phyloP scores from a whole-genome alignment of 2,329 filamentous ascomycete species.

The Beauveria asiatica region DNA sequence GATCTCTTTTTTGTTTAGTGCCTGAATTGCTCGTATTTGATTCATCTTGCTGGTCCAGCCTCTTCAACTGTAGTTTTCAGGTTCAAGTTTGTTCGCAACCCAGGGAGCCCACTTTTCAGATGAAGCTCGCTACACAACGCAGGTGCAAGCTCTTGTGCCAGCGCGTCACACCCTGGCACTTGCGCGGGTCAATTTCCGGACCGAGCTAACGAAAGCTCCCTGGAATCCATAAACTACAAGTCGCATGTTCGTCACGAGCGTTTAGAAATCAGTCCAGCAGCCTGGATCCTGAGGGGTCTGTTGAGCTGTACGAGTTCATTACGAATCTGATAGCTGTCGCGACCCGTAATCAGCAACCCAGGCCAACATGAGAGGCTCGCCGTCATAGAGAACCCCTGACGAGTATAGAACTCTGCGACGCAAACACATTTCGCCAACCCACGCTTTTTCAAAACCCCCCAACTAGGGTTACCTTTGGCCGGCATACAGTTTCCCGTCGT shows the following conservation, averaged over 20 bases:
- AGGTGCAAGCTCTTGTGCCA: background rate
- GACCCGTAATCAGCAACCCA: background rate
- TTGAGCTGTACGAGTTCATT: background rate
- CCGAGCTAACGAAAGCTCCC: constrained; percentile 19
- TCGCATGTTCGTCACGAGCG: background rate
- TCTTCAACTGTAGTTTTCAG: background rate
- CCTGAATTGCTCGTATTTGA: constrained; percentile 82
- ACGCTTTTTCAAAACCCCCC: background rate
- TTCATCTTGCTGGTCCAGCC: constrained; percentile 58
- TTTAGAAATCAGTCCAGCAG: background rate
- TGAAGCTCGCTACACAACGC: constrained; percentile 14
- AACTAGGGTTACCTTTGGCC: background rate
- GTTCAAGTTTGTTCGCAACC: constrained; percentile 13
- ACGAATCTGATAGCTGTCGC: background rate
- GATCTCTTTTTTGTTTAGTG: constrained; percentile 89
- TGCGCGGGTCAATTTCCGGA: constrained; percentile 29
- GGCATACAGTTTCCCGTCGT: background rate
- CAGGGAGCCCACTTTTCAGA: constrained; percentile 8
- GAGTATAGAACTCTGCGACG: background rate
- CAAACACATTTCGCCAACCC: background rate
- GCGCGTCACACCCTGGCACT: constrained; percentile 8
- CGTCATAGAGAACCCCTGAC: constrained; percentile 9
- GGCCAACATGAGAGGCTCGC: constrained; percentile 3
- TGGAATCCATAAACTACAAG: background rate
- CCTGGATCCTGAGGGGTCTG: background rate